These are phyloP conservation scores for Geoglossum glabrum DNA, from an alignment of 495 filamentous ascomycete species.

Conservation along the genomic window DNA sequence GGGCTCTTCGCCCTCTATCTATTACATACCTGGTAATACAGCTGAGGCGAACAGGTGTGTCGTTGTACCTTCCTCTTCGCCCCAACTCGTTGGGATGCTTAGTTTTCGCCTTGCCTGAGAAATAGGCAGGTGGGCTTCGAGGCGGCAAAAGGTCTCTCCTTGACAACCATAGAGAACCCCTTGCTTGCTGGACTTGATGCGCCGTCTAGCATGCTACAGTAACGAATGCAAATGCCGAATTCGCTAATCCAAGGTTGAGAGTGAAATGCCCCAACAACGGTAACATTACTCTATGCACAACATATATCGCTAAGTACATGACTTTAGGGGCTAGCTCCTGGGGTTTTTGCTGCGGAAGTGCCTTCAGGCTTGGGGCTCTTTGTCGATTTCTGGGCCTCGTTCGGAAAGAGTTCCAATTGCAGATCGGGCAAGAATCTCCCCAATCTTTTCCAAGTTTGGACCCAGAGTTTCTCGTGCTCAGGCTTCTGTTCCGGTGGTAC, in stretches of 20 bases:
- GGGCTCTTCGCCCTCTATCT: too few species aligned
- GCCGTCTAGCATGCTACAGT: constrained; percentile 1
- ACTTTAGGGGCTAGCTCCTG: neutral
- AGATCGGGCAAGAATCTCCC: constrained; percentile 78
- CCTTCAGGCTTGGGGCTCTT: neutral
- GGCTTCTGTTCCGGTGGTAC: constrained; percentile 45
- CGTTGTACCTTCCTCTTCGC: too few species aligned
- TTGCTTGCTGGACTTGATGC: neutral
- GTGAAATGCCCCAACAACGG: too few species aligned
- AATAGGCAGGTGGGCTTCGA: too few species aligned
- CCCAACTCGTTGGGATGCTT: too few species aligned
- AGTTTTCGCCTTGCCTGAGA: too few species aligned
- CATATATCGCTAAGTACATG: neutral
- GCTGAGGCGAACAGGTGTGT: too few species aligned
- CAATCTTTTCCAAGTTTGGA: constrained; percentile 70
- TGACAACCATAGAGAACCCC: neutral
- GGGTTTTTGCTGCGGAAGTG: too few species aligned
- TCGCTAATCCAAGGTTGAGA: neutral
- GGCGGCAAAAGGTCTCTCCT: neutral
- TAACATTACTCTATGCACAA: neutral
- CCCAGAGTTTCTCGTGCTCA: constrained; percentile 42
- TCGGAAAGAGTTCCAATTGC: constrained; percentile 24
- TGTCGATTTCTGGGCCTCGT: constrained; percentile 14
- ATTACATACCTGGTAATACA: too few species aligned
- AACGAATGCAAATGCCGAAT: neutral